A percentile compares a stretch with the other conserved stretches of the same genome.
Conservation (phyloP, 1,284 basidiomycete genomes). For the Cutaneotrichosporon cutaneum region DNA sequence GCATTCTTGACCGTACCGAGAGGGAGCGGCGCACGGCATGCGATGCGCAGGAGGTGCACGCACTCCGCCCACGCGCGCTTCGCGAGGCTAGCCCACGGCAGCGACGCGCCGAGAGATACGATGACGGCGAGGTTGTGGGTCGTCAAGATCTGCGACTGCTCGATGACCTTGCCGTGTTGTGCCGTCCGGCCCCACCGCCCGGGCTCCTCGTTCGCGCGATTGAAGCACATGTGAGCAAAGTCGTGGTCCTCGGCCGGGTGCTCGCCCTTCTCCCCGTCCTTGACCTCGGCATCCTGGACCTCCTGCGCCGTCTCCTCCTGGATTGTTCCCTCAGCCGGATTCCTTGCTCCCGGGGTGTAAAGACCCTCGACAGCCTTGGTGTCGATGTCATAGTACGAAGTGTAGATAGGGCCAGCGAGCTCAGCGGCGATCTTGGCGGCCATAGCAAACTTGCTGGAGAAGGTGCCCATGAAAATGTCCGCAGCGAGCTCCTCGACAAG, state of each 20-base stretch:
- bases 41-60: neutral
- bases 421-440: slow-evolving; percentile 8
- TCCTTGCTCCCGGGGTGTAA: neutral
- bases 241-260: neutral
- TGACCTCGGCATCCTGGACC: neutral
- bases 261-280: neutral
- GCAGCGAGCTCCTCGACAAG: slow-evolving; percentile 16
- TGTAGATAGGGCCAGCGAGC: slow-evolving; percentile 5
- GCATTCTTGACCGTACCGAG: slow-evolving; percentile 14
- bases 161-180: slow-evolving; percentile 10
- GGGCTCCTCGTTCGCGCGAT: neutral
- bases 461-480: slow-evolving; percentile 18
- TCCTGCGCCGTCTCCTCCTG: neutral
- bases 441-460: slow-evolving; percentile 10
- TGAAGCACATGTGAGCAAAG: slow-evolving; percentile 6
- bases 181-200: neutral
- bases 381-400: slow-evolving; percentile 12
- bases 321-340: neutral
- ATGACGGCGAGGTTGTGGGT: slow-evolving; percentile 18
- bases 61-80: neutral
- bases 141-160: slow-evolving; percentile 18
- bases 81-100: slow-evolving; percentile 6
- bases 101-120: neutral
- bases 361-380: neutral
- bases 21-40: neutral